Base-by-base conservation (phyloP, 1,139 yeast genomes). In the Geotrichum klebahnii region DNA sequence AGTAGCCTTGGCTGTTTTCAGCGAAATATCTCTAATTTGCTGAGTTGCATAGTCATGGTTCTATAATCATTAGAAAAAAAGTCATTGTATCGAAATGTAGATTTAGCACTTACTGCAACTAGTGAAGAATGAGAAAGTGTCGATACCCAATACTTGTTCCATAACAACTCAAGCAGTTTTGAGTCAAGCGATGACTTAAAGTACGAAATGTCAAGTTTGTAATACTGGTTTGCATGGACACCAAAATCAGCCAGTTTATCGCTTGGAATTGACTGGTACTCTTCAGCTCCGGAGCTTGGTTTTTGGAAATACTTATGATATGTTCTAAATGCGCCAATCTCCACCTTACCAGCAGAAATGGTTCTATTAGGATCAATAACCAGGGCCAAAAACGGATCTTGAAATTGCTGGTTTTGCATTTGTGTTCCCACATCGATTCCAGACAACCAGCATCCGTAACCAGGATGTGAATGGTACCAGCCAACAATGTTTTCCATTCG, bases 401-500 rank as follows among this genome's bases (percentile, higher is more conserved):
- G 96, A 63, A 81, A 88, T 54, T 77, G 79, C 66, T 89, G 97
- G 63, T 90, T 89, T 66, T 70, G 90, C 70, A 52, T 73, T 64
- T 92, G 96, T 0, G 97, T 89, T 50, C 85, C 81, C 28, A 89
- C 94, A 67, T 89, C 97, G 45, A 89, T 88, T 16, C 92, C 94
- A 55, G 92, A 82, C 38, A 89, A 69, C 95, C 96, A 85, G 65
- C 96, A 86, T n/a, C 98, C 98, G 67, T 90, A 92, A 19, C 98
- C 98, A 1, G 98, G 98, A 71, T 92, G 98, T 24, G 97, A 90
- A 67, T 92, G 96, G 67, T 90, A 86, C 76, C 75, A 68, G 5
- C 97, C 97, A 14, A 89, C 88, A 33, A 92, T 84, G 59, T 85
- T 78, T 53, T 75, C 80, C 12, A 70, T 61, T 23, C 82, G 71